A percentile compares a stretch with the other conserved stretches of the same genome.
Evolutionary conservation across 2,329 filamentous ascomycete species (phyloP).

Genomic region (Colletotrichum horii): DNA sequence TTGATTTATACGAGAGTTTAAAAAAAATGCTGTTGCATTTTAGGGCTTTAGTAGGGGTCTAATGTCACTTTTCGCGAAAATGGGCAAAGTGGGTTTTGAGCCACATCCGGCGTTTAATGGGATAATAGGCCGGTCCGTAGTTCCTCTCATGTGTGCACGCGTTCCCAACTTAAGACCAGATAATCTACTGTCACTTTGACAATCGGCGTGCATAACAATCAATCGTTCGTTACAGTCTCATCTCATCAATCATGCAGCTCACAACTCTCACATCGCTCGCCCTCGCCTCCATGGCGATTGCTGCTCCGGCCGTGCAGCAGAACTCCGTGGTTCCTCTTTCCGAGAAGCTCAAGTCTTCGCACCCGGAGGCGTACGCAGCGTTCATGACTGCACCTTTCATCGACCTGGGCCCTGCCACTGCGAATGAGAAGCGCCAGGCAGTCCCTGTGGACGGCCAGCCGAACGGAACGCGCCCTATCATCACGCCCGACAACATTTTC

Average conservation of each 20-base stretch:
- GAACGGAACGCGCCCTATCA: not conserved
- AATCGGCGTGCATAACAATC: not conserved
- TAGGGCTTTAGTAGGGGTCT: too few relatives aligned
- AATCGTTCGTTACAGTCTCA: not conserved
- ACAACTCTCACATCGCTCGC: not conserved
- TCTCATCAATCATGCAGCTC: not conserved
- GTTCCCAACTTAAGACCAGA: not conserved
- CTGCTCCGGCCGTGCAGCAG: not conserved
- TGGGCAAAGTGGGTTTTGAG: too few relatives aligned
- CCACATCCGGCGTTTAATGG: too few relatives aligned
- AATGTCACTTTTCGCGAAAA: too few relatives aligned
- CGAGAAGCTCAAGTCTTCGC: not conserved
- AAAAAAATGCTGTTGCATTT: too few relatives aligned
- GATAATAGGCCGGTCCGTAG: not conserved
- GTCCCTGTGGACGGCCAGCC: constrained; percentile 7
- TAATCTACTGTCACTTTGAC: not conserved
- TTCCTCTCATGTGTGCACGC: not conserved
- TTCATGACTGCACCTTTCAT: not conserved
- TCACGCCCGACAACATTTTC: constrained; percentile 6
- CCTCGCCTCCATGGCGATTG: not conserved
- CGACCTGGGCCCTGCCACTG: not conserved
- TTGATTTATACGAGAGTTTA: too few relatives aligned
- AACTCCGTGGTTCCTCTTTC: not conserved
- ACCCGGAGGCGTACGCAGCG: constrained; percentile 7
- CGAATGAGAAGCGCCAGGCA: not conserved